Conservation (phyloP, 2,329 filamentous ascomycete genomes). For the Coniella vitis region DNA sequence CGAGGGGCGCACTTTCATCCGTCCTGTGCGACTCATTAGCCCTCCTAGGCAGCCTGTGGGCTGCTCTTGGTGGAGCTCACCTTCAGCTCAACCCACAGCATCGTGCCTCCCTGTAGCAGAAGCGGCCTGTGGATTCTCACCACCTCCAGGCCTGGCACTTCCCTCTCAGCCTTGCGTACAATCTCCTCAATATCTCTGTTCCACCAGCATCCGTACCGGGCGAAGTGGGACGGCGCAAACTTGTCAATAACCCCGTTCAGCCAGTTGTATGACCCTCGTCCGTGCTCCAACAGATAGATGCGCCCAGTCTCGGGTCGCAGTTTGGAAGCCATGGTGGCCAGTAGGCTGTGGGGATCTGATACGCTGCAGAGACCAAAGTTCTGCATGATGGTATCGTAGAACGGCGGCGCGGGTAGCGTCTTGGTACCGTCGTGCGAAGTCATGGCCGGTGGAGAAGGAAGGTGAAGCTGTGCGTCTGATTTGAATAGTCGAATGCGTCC, state of each 20-base stretch:
- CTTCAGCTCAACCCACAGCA: slow-evolving; percentile 51
- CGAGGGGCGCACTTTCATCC: too few relatives aligned
- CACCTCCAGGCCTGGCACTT: slow-evolving; percentile 49
- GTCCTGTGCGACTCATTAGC: too few relatives aligned
- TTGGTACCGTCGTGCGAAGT: slow-evolving; percentile 19
- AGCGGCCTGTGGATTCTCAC: slow-evolving; percentile 47
- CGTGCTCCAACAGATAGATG: slow-evolving; percentile 58
- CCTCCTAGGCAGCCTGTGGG: too few relatives aligned
- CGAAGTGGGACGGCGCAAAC: slow-evolving; percentile 48
- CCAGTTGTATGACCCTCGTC: slow-evolving; percentile 46
- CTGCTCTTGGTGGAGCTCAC: slow-evolving; percentile 23
- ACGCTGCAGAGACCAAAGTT: slow-evolving; percentile 61
- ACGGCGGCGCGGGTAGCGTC: slow-evolving; percentile 20
- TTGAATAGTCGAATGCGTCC: slow-evolving; percentile 27
- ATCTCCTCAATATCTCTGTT: slow-evolving; percentile 55
- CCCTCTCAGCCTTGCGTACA: slow-evolving; percentile 40
- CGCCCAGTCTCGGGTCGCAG: slow-evolving; percentile 49
- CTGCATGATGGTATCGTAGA: slow-evolving; percentile 58
- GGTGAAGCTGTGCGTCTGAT: slow-evolving; percentile 21
- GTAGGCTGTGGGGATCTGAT: slow-evolving; percentile 45
- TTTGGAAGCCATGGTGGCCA: slow-evolving; percentile 45
- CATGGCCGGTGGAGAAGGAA: slow-evolving; percentile 13
- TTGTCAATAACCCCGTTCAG: slow-evolving; percentile 51
- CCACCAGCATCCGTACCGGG: slow-evolving; percentile 61
- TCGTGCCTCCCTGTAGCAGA: slow-evolving; percentile 48